Evolutionary conservation across 805 yeast genomes (phyloP).

Genomic region (Kregervanrija fluxuum): DNA sequence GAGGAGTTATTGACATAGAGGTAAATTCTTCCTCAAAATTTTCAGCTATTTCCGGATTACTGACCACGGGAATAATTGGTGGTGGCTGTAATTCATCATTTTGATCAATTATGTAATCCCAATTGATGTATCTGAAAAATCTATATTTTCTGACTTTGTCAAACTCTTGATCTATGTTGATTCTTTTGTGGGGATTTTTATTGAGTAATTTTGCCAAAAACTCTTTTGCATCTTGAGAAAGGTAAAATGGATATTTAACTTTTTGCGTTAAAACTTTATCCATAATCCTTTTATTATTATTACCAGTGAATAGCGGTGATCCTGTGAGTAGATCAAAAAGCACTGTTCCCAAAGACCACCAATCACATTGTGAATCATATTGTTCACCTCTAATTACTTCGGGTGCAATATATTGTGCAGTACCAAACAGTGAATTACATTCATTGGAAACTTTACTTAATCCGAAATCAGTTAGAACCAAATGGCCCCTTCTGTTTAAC

Average conservation of each 20-base stretch:
- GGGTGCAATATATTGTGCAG: conserved; percentile 87
- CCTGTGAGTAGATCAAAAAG: conserved; percentile 77
- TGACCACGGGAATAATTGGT: conserved; percentile 76
- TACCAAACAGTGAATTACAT: conserved; percentile 59
- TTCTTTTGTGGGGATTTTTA: conserved; percentile 62
- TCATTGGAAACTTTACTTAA: conserved; percentile 44
- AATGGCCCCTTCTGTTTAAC: conserved; percentile 68
- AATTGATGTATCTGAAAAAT: conserved; percentile 70
- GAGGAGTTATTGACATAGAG: conserved; percentile 46
- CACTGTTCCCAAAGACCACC: conserved; percentile 90
- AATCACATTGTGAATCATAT: conserved; percentile 76
- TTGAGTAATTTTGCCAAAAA: conserved; percentile 56
- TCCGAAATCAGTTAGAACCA: conserved; percentile 83
- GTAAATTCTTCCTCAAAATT: conserved; percentile 81
- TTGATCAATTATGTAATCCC: conserved; percentile 51
- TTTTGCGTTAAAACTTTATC: conserved; percentile 68
- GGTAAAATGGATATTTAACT: conserved; percentile 62
- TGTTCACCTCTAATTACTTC: conserved; percentile 73
- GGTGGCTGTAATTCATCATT: conserved; percentile 55
- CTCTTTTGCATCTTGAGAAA: conserved; percentile 77
- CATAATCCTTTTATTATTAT: conserved; percentile 64
- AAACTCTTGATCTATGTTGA: conserved; percentile 49
- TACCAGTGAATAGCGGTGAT: conserved; percentile 84
- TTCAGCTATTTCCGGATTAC: conserved; percentile 78
- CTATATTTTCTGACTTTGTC: conserved; percentile 53